These are phyloP conservation scores for Leptoxyphium fumago DNA, from an alignment of 2,329 filamentous ascomycete species.

Conservation along the genomic window DNA sequence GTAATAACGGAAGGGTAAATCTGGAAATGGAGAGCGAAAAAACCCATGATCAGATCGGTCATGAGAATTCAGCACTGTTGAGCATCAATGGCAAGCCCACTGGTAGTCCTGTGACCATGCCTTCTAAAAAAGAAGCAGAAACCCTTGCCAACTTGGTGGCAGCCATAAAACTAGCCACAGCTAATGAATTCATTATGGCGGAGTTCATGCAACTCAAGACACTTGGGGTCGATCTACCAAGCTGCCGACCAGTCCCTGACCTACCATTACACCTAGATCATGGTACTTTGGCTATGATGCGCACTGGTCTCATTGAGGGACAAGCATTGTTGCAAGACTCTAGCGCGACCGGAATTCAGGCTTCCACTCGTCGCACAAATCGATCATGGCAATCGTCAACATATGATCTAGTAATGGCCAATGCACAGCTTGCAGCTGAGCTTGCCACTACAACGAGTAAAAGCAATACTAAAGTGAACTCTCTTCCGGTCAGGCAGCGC, in stretches of 20 bases:
- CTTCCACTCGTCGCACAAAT: background rate
- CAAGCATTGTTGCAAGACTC: constrained; percentile 18
- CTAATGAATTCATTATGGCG: constrained; percentile 18
- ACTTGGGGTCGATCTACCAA: background rate
- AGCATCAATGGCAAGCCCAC: constrained; percentile 16
- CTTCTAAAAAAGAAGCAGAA: constrained; percentile 22
- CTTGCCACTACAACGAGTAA: constrained; percentile 7
- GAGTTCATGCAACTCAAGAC: constrained; percentile 17
- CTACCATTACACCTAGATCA: constrained; percentile 12
- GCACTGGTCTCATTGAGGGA: constrained; percentile 20
- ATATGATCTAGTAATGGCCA: constrained; percentile 1
- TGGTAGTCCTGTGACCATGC: constrained; percentile 16
- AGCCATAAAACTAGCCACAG: constrained; percentile 21
- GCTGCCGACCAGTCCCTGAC: background rate
- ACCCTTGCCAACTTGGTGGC: constrained; percentile 22
- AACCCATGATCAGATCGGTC: background rate
- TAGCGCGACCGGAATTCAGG: background rate
- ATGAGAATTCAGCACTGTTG: constrained; percentile 11
- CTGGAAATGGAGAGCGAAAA: constrained; percentile 11
- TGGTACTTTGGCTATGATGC: constrained; percentile 22
- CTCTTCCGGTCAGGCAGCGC: constrained; percentile 28
- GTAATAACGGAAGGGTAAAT: constrained; percentile 2
- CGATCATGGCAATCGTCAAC: background rate
- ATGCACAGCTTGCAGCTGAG: constrained; percentile 5
- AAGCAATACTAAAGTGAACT: background rate